These are phyloP conservation scores for Trichosporon faecale DNA, from an alignment of 1,284 basidiomycete genomes.

Conservation along the genomic window DNA sequence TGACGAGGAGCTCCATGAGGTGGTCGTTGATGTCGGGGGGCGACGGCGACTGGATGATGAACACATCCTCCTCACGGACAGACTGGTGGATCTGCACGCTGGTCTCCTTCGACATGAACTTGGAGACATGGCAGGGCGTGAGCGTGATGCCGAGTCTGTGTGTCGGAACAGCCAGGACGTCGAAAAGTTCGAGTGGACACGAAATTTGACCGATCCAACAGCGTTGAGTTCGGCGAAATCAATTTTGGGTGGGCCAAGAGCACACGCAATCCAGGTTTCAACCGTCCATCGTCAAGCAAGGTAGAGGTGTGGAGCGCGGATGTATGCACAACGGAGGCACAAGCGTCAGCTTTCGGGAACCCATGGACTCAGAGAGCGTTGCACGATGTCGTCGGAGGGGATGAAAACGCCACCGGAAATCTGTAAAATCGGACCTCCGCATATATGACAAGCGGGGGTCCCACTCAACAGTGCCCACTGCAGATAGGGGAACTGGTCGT, in stretches of 20 bases:
- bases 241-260: background rate
- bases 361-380: background rate
- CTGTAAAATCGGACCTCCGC: constrained; percentile 10
- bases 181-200: background rate
- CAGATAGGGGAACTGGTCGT: background rate
- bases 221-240: background rate
- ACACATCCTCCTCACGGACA: constrained; percentile 95
- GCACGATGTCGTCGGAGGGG: background rate
- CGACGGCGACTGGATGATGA: constrained; percentile 75
- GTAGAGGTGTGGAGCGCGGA: background rate
- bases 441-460: background rate
- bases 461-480: background rate
- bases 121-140: constrained; percentile 86
- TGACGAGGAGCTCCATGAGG: constrained; percentile 57
- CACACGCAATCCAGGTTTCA: background rate
- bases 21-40: constrained; percentile 54
- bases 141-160: constrained; percentile 83
- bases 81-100: constrained; percentile 90
- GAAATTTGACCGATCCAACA: constrained; percentile 2
- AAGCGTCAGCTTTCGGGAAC: background rate
- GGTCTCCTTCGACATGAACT: constrained; percentile 94
- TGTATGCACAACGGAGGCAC: background rate
- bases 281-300: background rate
- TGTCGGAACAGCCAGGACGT: constrained; percentile 16
- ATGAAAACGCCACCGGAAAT: constrained; percentile 9